These are phyloP conservation scores for Candida mesenterica DNA, from an alignment of 1,139 yeast species.

Conservation along the genomic window DNA sequence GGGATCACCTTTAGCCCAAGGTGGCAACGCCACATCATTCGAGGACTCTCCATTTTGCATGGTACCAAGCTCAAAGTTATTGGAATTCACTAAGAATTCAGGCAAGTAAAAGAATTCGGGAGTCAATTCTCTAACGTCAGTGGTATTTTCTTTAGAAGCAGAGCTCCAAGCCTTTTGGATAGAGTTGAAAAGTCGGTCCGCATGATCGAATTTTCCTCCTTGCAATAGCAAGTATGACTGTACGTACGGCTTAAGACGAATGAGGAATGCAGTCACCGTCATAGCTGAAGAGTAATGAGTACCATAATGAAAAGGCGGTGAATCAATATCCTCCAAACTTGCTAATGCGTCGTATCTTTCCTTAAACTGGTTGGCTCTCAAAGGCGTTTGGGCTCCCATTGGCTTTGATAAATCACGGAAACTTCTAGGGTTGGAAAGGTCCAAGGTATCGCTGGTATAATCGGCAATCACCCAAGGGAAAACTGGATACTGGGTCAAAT, in stretches of 20 bases:
- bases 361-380: conserved; percentile 58
- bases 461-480: conserved; percentile 90
- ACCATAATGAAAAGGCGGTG: conserved; percentile 84
- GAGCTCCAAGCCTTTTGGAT: conserved; percentile 74
- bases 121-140: conserved; percentile 81
- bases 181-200: conserved; percentile 75
- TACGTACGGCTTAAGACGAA: conserved; percentile 74
- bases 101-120: conserved; percentile 85
- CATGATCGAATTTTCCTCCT: conserved; percentile 86
- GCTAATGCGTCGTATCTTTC: conserved; percentile 70
- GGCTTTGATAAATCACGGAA: conserved; percentile 80
- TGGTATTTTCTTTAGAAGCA: conserved; percentile 72
- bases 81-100: conserved; percentile 65
- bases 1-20: conserved; percentile 81
- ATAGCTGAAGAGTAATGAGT: conserved; percentile 91
- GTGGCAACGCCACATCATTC: conserved; percentile 66
- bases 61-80: conserved; percentile 65
- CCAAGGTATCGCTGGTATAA: conserved; percentile 63
- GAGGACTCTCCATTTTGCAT: conserved; percentile 61
- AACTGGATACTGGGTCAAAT: conserved; percentile 83
- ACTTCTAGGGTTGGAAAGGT: conserved; percentile 55
- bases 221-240: conserved; percentile 74
- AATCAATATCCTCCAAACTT: conserved; percentile 49
- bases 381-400: conserved; percentile 78
- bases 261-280: conserved; percentile 80